Evolutionary conservation across 2,329 filamentous ascomycete species (phyloP).

Genomic region (Fusarium napiforme): DNA sequence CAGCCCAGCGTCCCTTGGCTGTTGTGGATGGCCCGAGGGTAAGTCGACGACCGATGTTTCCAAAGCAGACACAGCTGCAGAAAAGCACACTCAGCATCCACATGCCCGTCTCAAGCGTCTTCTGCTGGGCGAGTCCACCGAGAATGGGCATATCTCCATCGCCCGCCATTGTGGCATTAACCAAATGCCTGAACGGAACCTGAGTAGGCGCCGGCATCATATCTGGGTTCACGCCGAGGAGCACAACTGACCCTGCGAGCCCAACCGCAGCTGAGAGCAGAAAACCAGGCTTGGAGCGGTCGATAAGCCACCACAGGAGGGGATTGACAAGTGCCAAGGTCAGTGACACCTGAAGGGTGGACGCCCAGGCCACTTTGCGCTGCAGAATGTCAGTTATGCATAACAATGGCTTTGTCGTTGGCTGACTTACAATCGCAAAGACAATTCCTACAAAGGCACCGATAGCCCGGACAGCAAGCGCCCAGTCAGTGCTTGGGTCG

Average conservation of each 20-base stretch:
- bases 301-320: constrained; percentile 94
- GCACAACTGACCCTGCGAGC: constrained; percentile 75
- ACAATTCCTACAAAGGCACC: constrained; percentile 71
- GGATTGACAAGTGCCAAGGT: constrained; percentile 93
- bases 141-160: constrained; percentile 41
- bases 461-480: constrained; percentile 67
- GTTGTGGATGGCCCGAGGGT: constrained; percentile 62
- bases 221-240: constrained; percentile 80
- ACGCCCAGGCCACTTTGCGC: constrained; percentile 93
- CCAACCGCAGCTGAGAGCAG: constrained; percentile 81
- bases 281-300: constrained; percentile 87
- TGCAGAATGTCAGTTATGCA: constrained; percentile 51
- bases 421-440: constrained; percentile 77
- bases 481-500: constrained; percentile 75
- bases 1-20: constrained; percentile 59
- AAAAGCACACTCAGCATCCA: constrained; percentile 96
- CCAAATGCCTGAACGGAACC: constrained; percentile 42
- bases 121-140: constrained; percentile 68
- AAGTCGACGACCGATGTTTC: constrained; percentile 88
- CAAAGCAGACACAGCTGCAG: constrained; percentile 95
- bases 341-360: constrained; percentile 90
- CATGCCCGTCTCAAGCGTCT: constrained; percentile 77
- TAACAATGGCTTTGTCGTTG: background rate
- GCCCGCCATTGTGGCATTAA: constrained; percentile 14
- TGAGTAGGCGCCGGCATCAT: constrained; percentile 76